Percentiles rank a stretch among this genome's conserved stretches.
Conservation (phyloP, 352 stramenopile genomes). For the Phytopythium kandeliae region DNA sequence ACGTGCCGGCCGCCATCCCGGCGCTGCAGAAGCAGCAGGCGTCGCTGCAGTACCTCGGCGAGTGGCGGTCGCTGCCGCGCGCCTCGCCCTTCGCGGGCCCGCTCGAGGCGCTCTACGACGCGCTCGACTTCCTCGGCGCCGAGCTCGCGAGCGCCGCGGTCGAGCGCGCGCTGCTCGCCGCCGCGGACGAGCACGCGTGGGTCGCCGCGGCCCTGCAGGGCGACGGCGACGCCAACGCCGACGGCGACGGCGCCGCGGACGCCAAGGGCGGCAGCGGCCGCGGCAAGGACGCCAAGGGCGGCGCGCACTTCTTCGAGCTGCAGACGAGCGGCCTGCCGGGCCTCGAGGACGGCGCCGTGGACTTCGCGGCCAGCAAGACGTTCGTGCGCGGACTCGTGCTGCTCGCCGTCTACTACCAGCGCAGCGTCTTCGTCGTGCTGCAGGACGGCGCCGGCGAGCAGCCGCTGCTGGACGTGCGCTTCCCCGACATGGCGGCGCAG, state of each 20-base stretch:
- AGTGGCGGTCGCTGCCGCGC: slow-evolving; percentile 72
- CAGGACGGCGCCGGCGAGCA: slow-evolving; percentile 88
- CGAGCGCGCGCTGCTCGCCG: slow-evolving; percentile 83
- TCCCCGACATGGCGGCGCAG: slow-evolving; percentile 88
- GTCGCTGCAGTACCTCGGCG: slow-evolving; percentile 90
- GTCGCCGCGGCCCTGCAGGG: slow-evolving; percentile 75
- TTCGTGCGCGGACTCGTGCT: slow-evolving; percentile 81
- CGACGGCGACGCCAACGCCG: not conserved
- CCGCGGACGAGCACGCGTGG: slow-evolving; percentile 84
- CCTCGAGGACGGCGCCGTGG: slow-evolving; percentile 60
- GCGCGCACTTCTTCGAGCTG: slow-evolving; percentile 93
- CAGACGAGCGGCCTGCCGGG: slow-evolving; percentile 82
- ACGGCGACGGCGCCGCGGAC: slow-evolving; percentile 72
- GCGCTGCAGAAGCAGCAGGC: slow-evolving; percentile 92
- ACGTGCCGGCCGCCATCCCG: slow-evolving; percentile 89
- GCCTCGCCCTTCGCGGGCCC: slow-evolving; percentile 66
- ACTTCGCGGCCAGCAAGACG: slow-evolving; percentile 85
- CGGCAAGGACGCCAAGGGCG: too few relatives aligned
- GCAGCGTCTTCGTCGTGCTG: slow-evolving; percentile 90
- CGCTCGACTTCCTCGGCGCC: slow-evolving; percentile 78
- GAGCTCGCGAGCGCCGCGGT: slow-evolving; percentile 81
- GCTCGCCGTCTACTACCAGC: slow-evolving; percentile 79
- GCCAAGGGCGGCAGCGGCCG: slow-evolving; percentile 6
- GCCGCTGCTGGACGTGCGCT: slow-evolving; percentile 92
- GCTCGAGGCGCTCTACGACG: slow-evolving; percentile 74